Base-by-base conservation (phyloP, 2,329 filamentous ascomycete species). In the Arthrobotrys megalospora region DNA sequence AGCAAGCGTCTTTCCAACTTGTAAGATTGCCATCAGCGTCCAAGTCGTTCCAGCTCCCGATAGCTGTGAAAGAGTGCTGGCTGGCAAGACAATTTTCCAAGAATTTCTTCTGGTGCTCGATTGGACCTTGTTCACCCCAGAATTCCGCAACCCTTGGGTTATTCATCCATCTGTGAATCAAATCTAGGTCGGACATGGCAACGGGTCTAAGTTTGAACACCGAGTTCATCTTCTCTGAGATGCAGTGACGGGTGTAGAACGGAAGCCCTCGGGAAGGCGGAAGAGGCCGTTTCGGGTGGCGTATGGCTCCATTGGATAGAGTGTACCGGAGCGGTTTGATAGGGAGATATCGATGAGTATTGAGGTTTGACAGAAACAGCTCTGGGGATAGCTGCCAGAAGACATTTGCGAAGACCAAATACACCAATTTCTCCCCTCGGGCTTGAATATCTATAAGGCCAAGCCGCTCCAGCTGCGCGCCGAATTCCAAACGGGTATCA, bases 301-400 rank as follows among this genome's bases (percentile, higher is more conserved):
- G 91, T 53, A 94, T 87, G 76, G 91, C 75, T 5, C 52, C 89
- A 83, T 93, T 90, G 1, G 93, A 94, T 79, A 92, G 90, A 3
- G 89, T 91, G 83, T 95, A 97, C 81, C 95, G 92, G 7, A 93
- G 85, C 0, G 96, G 93, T 1, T 91, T 87, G 0, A 94, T 94
- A 11, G 76, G 52, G 32, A 69, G 19, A 53, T 73, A 67, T 64
- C 63, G 65, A 14, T 73, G 48, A 21, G 63, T 43, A 43, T 77
- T 67, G 19, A 76, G 41, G 1, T 50, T 50, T 3, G 48, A 97
- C 55, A 98, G 89, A 83, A 97, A 98, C 63, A 97, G 88, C 5
- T 93, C 89, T 0, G 92, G 90, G 48, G 96, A 93, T 2, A 96
- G 88, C 85, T 98, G 96, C 96, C 96, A 99, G 85, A 97, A 99